phyloP scores from a whole-genome alignment of 768 basidiomycete genomes.

The Naganishia vaughanmartiniae region DNA sequence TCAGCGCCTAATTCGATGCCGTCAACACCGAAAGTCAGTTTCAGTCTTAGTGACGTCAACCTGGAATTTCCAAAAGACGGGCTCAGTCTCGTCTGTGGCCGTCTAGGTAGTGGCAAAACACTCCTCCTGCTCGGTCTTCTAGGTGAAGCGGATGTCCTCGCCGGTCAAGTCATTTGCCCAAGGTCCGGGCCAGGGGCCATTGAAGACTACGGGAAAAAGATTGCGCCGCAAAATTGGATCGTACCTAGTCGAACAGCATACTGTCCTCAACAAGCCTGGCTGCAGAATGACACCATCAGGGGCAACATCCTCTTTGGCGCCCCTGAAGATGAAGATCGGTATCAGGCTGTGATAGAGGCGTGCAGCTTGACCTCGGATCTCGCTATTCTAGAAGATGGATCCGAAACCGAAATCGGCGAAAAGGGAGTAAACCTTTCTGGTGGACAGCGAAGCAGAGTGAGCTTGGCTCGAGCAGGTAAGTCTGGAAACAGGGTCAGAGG shows the following conservation, averaged over 20 bases:
- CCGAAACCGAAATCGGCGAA: conserved; percentile 59
- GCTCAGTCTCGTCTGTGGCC: conserved; percentile 80
- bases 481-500: conserved; percentile 1
- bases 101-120: conserved; percentile 79
- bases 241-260: conserved; percentile 77
- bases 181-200: conserved; percentile 78
- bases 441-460: conserved; percentile 58
- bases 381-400: conserved; percentile 64
- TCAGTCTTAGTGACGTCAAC: conserved; percentile 73
- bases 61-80: conserved; percentile 75
- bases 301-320: conserved; percentile 81
- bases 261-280: conserved; percentile 66
- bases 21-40: conserved; percentile 73
- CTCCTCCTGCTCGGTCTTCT: conserved; percentile 77
- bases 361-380: conserved; percentile 76
- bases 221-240: conserved; percentile 67
- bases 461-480: conserved; percentile 38
- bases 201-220: conserved; percentile 59
- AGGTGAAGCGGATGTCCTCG: conserved; percentile 79
- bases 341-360: conserved; percentile 72
- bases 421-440: conserved; percentile 53
- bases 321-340: conserved; percentile 70
- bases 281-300: conserved; percentile 78
- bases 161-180: conserved; percentile 78
- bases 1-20: conserved; percentile 58